Base-by-base conservation (phyloP, 495 filamentous ascomycete species). In the Articulospora tetracladia region DNA sequence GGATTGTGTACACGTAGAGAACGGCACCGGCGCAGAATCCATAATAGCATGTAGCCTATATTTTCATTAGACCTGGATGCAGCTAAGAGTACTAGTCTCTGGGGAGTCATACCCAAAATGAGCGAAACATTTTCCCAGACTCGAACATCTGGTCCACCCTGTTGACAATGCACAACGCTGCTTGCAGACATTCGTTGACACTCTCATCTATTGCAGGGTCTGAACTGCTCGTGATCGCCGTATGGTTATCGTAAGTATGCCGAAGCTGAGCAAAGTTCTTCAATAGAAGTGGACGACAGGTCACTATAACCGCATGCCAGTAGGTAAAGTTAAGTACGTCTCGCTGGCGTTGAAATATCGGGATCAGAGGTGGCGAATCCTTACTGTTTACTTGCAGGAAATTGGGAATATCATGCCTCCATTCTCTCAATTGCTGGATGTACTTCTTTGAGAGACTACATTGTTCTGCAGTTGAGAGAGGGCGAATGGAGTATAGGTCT, bases 1-100 rank as follows among this genome's bases (percentile, higher is more conserved):
- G 80, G 49, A 83, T 83, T 0, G 76, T 77, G 57, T 79, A 76
- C 19, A 83, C 79, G 46, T 83, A 82, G n/a, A 79, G 73, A 24
- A 80, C 77, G 6, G 79, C 67, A 30, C 79, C 75, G n/a, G 80
- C 80, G 46, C 78, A 82, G 52, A 82, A 83, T 36, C 76, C 75
- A 19, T 79, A 74, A 55, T 82, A 81, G 50, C 79, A 76, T 1
- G 79, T 83, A 56, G 7, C 30, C 30, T 34, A 7, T 34, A 34
- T 7, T 7, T 7, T 6, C 30, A 15, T 34, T 34, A 34, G 30
- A 6, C 15, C 7, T 34, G 7, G 7, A 34, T 34, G 15, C n/a
- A n/a, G n/a, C n/a, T n/a, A n/a, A n/a, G n/a, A n/a, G n/a, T n/a
- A n/a, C n/a, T 34, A 15, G 6, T 7, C 30, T 34, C 7, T 34